These are phyloP conservation scores for Rhodamnia rubescens DNA, from an alignment of 345 rosid genomes.

Conservation along the genomic window DNA sequence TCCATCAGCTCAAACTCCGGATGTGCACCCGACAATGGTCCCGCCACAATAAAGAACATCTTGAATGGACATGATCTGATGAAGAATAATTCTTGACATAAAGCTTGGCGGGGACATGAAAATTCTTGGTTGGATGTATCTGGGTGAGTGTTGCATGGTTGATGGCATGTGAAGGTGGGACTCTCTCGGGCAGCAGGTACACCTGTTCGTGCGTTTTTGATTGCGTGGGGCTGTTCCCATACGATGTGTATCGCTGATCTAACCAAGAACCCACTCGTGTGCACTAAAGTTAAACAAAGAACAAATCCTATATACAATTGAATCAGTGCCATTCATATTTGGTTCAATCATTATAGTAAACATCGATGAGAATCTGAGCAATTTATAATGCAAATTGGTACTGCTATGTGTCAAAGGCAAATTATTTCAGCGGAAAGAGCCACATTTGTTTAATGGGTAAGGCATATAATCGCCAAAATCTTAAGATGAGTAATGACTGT, in stretches of 20 bases:
- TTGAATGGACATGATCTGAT: background rate
- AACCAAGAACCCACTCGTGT: background rate
- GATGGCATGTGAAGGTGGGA: background rate
- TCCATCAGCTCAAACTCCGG: background rate
- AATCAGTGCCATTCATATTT: background rate
- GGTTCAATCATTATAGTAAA: background rate
- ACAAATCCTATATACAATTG: background rate
- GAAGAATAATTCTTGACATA: background rate
- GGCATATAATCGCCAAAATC: background rate
- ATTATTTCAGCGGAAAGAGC: background rate
- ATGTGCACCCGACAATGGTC: background rate
- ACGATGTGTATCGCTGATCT: background rate
- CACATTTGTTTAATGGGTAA: background rate
- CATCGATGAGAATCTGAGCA: background rate
- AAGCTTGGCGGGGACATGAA: background rate
- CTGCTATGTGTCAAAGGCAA: background rate
- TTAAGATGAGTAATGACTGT: background rate
- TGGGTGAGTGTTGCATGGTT: background rate
- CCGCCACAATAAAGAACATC: background rate
- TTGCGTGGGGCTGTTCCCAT: slow-evolving; percentile 4
- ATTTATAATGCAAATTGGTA: background rate
- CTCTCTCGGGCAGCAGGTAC: background rate
- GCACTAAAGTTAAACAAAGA: background rate
- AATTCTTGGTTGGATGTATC: background rate
- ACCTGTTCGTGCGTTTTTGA: background rate